These are phyloP conservation scores for Heliocybe sulcata DNA, from an alignment of 1,284 basidiomycete species.

Conservation along the genomic window DNA sequence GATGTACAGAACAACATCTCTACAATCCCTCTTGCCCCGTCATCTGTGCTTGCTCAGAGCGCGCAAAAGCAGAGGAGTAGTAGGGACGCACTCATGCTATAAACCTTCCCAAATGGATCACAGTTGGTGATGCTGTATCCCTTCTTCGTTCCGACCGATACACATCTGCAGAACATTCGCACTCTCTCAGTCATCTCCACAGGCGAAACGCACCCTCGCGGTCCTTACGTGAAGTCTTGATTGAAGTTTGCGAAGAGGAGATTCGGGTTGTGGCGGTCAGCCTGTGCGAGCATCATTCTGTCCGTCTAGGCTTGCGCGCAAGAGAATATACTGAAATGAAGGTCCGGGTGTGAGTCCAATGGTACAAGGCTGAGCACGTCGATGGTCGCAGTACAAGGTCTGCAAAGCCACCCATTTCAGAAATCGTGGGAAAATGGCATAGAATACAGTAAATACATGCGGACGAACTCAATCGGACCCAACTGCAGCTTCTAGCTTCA, in stretches of 20 bases:
- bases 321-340: too few species aligned
- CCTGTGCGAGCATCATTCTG: constrained; percentile 7
- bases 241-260: constrained; percentile 87
- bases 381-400: too few species aligned
- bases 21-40: constrained; percentile 91
- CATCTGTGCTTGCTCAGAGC: constrained; percentile 40
- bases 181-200: not conserved
- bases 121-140: constrained; percentile 98
- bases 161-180: constrained; percentile 47
- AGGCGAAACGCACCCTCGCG: not conserved
- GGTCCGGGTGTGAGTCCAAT: too few species aligned
- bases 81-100: constrained; percentile 76
- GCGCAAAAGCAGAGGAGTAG: not conserved
- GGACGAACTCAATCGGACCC: too few species aligned
- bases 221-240: constrained; percentile 75
- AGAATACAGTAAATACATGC: too few species aligned
- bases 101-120: constrained; percentile 95
- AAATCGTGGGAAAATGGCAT: too few species aligned
- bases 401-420: too few species aligned
- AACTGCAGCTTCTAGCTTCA: too few species aligned
- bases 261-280: constrained; percentile 33
- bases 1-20: constrained; percentile 99
- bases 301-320: too few species aligned
- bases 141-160: constrained; percentile 91
- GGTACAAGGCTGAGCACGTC: too few species aligned